Evolutionary conservation across 192 early-diverging fungal species (phyloP).

Genomic region (Coemansia sp.): DNA sequence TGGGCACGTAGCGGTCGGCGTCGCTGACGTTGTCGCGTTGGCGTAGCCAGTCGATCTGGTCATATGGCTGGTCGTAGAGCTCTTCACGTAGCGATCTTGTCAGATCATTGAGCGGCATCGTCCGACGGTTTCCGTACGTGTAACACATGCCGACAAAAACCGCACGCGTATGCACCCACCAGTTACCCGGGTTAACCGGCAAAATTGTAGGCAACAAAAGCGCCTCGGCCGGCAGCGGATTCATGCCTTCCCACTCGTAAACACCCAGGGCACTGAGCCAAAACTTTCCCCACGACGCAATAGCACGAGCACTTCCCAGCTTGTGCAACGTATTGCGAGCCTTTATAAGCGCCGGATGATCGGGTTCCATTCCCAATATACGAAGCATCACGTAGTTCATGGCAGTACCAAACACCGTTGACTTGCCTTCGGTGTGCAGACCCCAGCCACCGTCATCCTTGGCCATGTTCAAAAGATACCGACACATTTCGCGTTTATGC

Average conservation of each 20-base stretch:
- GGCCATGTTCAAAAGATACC: slow-evolving; percentile 85
- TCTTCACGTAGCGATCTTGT: slow-evolving; percentile 82
- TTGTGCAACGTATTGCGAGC: slow-evolving; percentile 82
- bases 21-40: slow-evolving; percentile 81
- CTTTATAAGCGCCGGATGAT: slow-evolving; percentile 84
- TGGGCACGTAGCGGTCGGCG: slow-evolving; percentile 84
- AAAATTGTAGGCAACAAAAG: slow-evolving; percentile 77
- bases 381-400: slow-evolving; percentile 92
- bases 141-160: slow-evolving; percentile 98
- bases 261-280: slow-evolving; percentile 90
- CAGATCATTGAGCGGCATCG: slow-evolving; percentile 66
- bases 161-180: slow-evolving; percentile 93
- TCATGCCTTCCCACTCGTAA: slow-evolving; percentile 96
- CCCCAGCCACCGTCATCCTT: slow-evolving; percentile 97
- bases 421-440: slow-evolving; percentile 91
- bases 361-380: slow-evolving; percentile 80
- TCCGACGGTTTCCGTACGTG: slow-evolving; percentile 73
- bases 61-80: slow-evolving; percentile 86
- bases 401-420: slow-evolving; percentile 94
- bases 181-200: slow-evolving; percentile 86
- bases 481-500: slow-evolving; percentile 75
- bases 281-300: slow-evolving; percentile 98
- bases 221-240: slow-evolving; percentile 93
- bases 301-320: slow-evolving; percentile 81
- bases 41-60: slow-evolving; percentile 76